Percentiles rank a stretch among this genome's conserved stretches.
These are phyloP conservation scores for Sclerospora graminicola DNA, from an alignment of 352 stramenopile genomes.

Conservation along the genomic window DNA sequence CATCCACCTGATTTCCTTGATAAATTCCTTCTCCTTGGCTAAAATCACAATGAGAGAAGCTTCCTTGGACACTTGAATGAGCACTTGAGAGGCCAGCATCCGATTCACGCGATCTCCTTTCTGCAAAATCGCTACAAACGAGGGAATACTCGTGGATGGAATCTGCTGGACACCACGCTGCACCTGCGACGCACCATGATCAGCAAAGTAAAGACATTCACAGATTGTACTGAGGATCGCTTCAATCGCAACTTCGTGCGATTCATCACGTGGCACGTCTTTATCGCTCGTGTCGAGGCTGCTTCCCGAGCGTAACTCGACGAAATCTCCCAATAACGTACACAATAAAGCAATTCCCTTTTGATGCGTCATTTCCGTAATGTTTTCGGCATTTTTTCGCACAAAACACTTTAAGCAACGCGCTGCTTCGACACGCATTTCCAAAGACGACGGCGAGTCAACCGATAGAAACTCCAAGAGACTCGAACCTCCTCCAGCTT, in stretches of 20 bases:
- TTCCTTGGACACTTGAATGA: conserved; percentile 56
- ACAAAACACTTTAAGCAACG: conserved; percentile 69
- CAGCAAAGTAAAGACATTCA: conserved; percentile 56
- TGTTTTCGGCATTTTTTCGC: conserved; percentile 62
- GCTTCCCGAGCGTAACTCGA: conserved; percentile 28
- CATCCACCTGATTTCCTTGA: conserved; percentile 65
- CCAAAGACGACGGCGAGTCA: conserved; percentile 37
- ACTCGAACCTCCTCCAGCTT: conserved; percentile 35
- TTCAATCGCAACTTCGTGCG: conserved; percentile 56
- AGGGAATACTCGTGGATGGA: conserved; percentile 38
- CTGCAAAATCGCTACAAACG: conserved; percentile 53
- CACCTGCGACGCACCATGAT: conserved; percentile 22
- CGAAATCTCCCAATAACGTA: conserved; percentile 42
- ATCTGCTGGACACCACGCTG: conserved; percentile 41
- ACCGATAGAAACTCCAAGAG: conserved; percentile 46
- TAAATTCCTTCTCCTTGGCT: conserved; percentile 42
- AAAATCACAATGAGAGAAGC: conserved; percentile 42
- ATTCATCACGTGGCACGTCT: conserved; percentile 31
- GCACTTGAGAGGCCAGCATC: conserved; percentile 61
- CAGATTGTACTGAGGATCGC: conserved; percentile 66
- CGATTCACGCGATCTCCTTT: conserved; percentile 47
- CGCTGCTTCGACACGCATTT: conserved; percentile 55
- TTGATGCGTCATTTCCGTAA: conserved; percentile 45
- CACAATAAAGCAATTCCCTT: conserved; percentile 47
- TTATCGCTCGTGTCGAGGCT: conserved; percentile 12